Evolutionary conservation across 2,329 filamentous ascomycete species (phyloP), one percentile per base, ranked within the genome.

Genomic region (Cadophora malorum): DNA sequence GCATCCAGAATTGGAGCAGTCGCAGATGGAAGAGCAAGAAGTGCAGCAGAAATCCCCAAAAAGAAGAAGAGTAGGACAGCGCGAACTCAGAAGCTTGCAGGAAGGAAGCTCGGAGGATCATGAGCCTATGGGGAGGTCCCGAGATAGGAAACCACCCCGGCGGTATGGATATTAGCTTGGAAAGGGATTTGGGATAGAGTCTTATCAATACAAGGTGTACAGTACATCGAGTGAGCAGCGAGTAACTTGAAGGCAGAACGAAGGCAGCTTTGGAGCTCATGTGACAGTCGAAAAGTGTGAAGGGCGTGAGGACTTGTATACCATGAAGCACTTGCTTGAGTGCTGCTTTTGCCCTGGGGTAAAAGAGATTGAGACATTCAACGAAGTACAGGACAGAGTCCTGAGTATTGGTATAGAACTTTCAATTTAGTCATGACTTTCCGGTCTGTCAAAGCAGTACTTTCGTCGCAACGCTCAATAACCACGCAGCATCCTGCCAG

Each of bases 401-500:
- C 16, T 33, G 14, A 33, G 4, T 5, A 55, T n/a, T 1, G n/a
- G 25, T 19, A 59, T 7, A 33, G 33, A 16, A 7, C 38, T 14
- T 38, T 41, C 7, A 55, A 35, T 23, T 19, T 6, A 35, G 8
- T 49, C 23, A 35, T 45, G 23, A 49, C 31, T 19, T 38, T 63
- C 70, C 49, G 75, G 25, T 64, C 52, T 41, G 16, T 38, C 55
- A 47, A 16, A 78, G 65, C 47, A 78, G 64, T 12, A 77, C 76
- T 55, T 76, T 78, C 52, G 73, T 75, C 35, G 88, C 89, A 70
- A 91, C 87, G 70, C 84, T 89, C 65, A 91, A 78, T 58, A 91
- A 78, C 89, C 89, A 91, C 19, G 88, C 88, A 31, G 88, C 89
- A 77, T 91, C 89, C 67, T 86, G 83, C 89, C 88, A 91, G 9